Percentiles rank a stretch among this genome's conserved stretches.
These are phyloP conservation scores for Oenanthe sinensis DNA, from an alignment of 129 eudicot genomes.

Conservation along the genomic window DNA sequence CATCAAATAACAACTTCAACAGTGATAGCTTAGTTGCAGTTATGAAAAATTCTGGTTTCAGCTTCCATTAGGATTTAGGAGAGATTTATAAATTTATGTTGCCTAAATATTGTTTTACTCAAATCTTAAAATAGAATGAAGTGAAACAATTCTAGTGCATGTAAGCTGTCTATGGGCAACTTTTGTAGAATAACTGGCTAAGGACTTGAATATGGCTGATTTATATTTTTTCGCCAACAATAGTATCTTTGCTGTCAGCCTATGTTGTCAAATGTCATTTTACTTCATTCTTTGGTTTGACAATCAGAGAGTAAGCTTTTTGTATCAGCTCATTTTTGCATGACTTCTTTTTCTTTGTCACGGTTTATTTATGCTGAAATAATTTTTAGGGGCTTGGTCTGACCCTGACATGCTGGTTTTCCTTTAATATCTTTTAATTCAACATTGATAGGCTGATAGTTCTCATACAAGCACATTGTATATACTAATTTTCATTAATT, in stretches of 20 bases:
- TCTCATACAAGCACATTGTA: not conserved
- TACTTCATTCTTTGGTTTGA: not conserved
- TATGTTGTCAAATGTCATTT: not conserved
- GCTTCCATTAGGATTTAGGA: not conserved
- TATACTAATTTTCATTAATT: not conserved
- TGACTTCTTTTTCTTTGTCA: not conserved
- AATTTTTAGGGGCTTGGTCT: not conserved
- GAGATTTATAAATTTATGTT: not conserved
- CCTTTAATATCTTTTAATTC: not conserved
- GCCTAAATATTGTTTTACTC: not conserved
- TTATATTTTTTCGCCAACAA: not conserved
- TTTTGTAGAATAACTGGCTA: not conserved
- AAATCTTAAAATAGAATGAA: not conserved
- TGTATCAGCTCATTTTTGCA: not conserved
- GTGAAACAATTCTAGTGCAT: not conserved
- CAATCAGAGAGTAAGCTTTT: not conserved
- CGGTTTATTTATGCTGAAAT: not conserved
- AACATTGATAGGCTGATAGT: not conserved
- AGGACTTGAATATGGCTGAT: not conserved
- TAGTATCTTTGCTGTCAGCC: not conserved
- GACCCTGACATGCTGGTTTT: not conserved
- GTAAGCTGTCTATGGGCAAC: not conserved
- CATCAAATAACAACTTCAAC: not conserved
- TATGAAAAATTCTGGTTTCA: not conserved
- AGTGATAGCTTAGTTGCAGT: not conserved